phyloP scores from a whole-genome alignment of 2,329 filamentous ascomycete genomes.

The Arthrobotrys iridis region DNA sequence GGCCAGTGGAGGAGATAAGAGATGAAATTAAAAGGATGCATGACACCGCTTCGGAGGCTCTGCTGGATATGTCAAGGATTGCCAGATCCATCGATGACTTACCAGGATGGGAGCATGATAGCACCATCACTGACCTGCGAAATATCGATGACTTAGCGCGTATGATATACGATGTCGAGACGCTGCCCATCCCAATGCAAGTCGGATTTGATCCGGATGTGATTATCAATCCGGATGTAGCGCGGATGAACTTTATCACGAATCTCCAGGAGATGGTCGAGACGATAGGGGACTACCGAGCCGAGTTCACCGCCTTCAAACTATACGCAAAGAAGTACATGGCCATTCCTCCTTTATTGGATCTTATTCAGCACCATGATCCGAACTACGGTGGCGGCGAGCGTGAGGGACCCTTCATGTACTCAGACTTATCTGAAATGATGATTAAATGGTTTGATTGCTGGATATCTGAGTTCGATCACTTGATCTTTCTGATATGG shows the following conservation, averaged over 20 bases:
- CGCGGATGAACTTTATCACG: no score
- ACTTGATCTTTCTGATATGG: neutral
- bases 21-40: neutral
- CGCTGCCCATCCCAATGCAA: no score
- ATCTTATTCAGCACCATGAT: neutral
- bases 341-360: neutral
- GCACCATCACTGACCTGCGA: neutral
- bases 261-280: no score
- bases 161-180: neutral
- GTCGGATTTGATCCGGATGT: no score
- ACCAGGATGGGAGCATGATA: neutral
- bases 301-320: neutral
- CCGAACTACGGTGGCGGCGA: neutral
- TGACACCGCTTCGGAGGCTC: neutral
- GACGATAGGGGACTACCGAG: neutral
- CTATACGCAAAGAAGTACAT: neutral
- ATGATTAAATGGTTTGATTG: slow-evolving; percentile 2
- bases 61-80: neutral
- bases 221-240: no score
- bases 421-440: neutral
- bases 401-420: neutral
- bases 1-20: neutral
- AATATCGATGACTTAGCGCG: neutral
- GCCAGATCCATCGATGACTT: neutral
- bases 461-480: neutral